Evolutionary conservation across 352 stramenopile genomes (phyloP).

Genomic region (Labyrinthula sp.): DNA sequence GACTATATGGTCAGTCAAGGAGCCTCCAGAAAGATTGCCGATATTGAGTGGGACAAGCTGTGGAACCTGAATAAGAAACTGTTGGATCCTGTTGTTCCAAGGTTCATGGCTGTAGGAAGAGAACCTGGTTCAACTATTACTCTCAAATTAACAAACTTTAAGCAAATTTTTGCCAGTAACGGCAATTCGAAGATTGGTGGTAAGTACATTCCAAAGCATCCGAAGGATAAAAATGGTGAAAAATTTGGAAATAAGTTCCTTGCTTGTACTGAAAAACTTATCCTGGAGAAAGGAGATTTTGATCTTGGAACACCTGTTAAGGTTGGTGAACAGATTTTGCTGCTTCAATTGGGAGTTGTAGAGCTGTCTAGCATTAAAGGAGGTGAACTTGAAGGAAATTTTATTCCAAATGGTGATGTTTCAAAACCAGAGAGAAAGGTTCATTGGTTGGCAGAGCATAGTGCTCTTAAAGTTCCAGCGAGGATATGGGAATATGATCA

Average conservation of each 20-base stretch:
- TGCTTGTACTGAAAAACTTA: conserved; percentile 35
- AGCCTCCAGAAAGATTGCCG: conserved; percentile 41
- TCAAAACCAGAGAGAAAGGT: conserved; percentile 57
- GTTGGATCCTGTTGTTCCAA: conserved; percentile 72
- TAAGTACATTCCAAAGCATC: conserved; percentile 45
- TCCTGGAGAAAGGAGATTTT: conserved; percentile 83
- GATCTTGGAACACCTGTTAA: conserved; percentile 51
- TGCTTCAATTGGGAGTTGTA: conserved; percentile 87
- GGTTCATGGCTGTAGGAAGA: conserved; percentile 88
- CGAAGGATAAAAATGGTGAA: conserved; percentile 40
- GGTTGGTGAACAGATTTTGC: conserved; percentile 82
- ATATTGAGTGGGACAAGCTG: conserved; percentile 93
- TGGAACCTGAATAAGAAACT: conserved; percentile 97
- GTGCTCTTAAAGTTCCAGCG: conserved; percentile 38
- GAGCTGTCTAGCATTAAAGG: conserved; percentile 72
- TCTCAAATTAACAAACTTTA: conserved; percentile 6
- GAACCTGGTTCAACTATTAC: conserved; percentile 38
- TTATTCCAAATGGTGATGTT: conserved; percentile 50
- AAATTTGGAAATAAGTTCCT: conserved; percentile 24
- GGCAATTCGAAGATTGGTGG: too few species aligned
- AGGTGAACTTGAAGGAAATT: conserved; percentile 35
- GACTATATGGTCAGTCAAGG: conserved; percentile 92
- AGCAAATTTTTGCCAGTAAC: conserved; percentile 2
- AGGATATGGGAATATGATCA: conserved; percentile 93
- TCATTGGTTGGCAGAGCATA: conserved; percentile 77